Base-by-base conservation (phyloP, 2,329 filamentous ascomycete genomes). In the Colletotrichum cordylinicola region DNA sequence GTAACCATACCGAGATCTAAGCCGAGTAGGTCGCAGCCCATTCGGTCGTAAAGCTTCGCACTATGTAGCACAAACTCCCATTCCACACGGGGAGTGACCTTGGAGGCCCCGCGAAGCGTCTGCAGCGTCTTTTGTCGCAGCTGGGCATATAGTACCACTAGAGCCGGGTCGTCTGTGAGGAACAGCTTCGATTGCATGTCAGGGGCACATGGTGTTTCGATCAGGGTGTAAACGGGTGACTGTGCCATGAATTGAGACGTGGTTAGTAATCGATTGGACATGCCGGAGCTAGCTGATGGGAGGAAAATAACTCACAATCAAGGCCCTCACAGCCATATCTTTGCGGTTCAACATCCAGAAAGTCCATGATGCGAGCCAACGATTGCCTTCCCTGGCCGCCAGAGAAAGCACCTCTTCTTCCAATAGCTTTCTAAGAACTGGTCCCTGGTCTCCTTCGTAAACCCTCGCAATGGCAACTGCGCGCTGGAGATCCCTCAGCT, bases 291-390 rank as follows among this genome's bases (percentile, higher is more conserved):
- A 18, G 21, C 7, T 31, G 33, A 39, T 35, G 18, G 8, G 13
- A 12, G 39, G 39, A n/a, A n/a, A 48, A 48, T 12, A 16, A 85
- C 93, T 88, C 85, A 95, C 94, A 79, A 98, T 94, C 5, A 99
- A 87, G 8, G 94, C 92, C 68, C 95, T 92, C 8, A 98, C 95
- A 8, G 96, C 94, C 88, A 96, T 94, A 79, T 98, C 94, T 76
- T 93, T 92, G 77, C 94, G 91, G 48, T 92, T 92, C 7, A 98
- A 89, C 90, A 98, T 95, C 94, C 95, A 98, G 82, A 98, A 98
- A 4, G 95, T 95, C 97, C 97, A 99, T 0, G 94, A 97, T 13
- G 96, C 95, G 74, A 98, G 91, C 96, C 97, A 99, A 73, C 96
- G 91, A 81, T 99, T 96, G 4, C 95, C 95, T 78, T 96, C 93